Evolutionary conservation across 2,329 filamentous ascomycete genomes (phyloP), one percentile per base, ranked within the genome.

Genomic region (Juglanconis sp.): DNA sequence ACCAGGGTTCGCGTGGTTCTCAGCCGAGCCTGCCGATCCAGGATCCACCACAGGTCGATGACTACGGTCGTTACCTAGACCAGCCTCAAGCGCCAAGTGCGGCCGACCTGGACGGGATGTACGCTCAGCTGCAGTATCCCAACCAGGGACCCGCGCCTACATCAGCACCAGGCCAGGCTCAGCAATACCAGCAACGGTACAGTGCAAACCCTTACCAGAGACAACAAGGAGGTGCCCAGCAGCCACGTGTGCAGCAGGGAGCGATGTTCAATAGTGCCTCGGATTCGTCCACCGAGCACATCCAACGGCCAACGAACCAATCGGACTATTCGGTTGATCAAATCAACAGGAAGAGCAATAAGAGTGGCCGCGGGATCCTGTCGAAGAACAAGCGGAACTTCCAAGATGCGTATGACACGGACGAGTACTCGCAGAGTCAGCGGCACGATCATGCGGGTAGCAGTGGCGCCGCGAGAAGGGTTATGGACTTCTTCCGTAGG

Each of bases 401-500:
- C 68, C 88, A 85, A 1, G 92, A 97, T 68, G 92, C 90, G 2
- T 97, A 96, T 72, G 92, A 96, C 63, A 84, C 87, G 64, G 89
- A 91, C 66, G 83, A 85, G 53, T 83, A 82, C 63, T 80, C 77
- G 50, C 81, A 78, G 65, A 53, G 56, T 32, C 56, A 57, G 13
- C 50, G 62, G 5, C 80, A 81, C 56, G 85, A 87, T 56, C 87
- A 92, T 69, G 87, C 87, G 36, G 94, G 94, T 49, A 96, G 90
- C 73, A 94, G 88, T 65, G 91, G 91, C 59, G 90, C 92, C 3
- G 92, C 93, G 13, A 89, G 93, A 72, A 87, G 92, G 71, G 95
- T 99, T 44, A 98, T 99, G 93, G 94, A 99, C 77, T 96, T 98
- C 75, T 99, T 99, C 80, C 84, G 95, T 68, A 84, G 93, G 73